Base-by-base conservation (phyloP, 2,329 filamentous ascomycete species). In the Colletotrichum incanum region DNA sequence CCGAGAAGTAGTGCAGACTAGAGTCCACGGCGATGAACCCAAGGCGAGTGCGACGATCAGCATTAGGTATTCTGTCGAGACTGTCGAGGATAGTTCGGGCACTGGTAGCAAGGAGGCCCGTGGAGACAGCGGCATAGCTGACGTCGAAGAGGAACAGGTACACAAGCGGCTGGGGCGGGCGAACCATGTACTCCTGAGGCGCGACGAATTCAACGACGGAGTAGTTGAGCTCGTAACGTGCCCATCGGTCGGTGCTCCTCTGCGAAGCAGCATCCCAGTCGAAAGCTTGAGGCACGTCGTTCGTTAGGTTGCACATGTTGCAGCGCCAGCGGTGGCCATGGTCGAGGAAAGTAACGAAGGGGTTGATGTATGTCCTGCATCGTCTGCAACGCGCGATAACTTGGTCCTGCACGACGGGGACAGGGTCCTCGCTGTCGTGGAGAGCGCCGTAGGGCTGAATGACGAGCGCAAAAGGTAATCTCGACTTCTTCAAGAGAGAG, bases 241-340 rank as follows among this genome's bases (percentile, higher is more conserved):
- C 92, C 93, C 96, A 97, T 79, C 96, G 88, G 81, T 99, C 96
- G 62, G 97, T 92, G 64, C 91, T 93, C 86, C 97, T 95, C 83
- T 98, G 96, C 66, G 95, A 88, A 55, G 94, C 93, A 43, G 94
- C 92, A 83, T 99, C 96, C 96, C 96, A 99, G 81, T 99, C 96
- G 76, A 99, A 99, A 47, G 95, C 95, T 83, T 99, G 96, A n/a
- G 96, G 96, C 49, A 98, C 96, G 78, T 99, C 96, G 81, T 99
- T 99, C 77, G 95, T 98, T 75, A 99, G 87, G 83, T 98, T 98
- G 84, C 96, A 99, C 95, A 99, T 98, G 85, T 99, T 99, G 86
- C 96, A 99, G 79, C 96, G 93, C 96, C 96, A 99, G 80, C 96
- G 91, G 84, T 99, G 96, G 58, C 96, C 96, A 80, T 98, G 94